phyloP scores from a whole-genome alignment of 768 basidiomycete genomes.

The Favolaschia claudopus region DNA sequence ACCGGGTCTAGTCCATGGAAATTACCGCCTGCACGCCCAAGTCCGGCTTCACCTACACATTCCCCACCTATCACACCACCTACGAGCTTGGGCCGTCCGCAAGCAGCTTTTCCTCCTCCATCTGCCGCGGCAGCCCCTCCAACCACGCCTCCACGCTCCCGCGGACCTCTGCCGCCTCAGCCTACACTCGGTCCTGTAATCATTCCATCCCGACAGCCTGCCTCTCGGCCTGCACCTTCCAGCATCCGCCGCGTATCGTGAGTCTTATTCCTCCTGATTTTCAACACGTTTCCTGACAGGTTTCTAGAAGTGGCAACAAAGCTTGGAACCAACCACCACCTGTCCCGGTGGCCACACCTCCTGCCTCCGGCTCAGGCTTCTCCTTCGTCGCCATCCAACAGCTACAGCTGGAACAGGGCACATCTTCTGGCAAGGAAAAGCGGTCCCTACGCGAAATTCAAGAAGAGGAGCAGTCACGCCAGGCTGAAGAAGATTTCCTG shows the following conservation, averaged over 20 bases:
- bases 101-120: conserved; percentile 24
- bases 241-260: conserved; percentile 57
- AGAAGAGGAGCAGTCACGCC: conserved; percentile 75
- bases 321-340: conserved; percentile 73
- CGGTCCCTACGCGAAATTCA: conserved; percentile 84
- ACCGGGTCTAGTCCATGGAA: conserved; percentile 26
- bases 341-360: conserved; percentile 49
- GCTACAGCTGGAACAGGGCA: conserved; percentile 67
- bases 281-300: neutral
- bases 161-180: conserved; percentile 36
- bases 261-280: conserved; percentile 33
- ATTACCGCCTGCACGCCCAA: conserved; percentile 2
- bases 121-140: conserved; percentile 26
- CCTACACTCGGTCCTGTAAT: conserved; percentile 70
- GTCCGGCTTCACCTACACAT: conserved; percentile 8
- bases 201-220: conserved; percentile 60
- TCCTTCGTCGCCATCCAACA: conserved; percentile 90
- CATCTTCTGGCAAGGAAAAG: conserved; percentile 52
- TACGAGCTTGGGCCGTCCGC: conserved; percentile 25
- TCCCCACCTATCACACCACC: conserved; percentile 16
- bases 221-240: conserved; percentile 34
- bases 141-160: conserved; percentile 29
- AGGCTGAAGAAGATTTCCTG: conserved; percentile 81
- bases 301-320: conserved; percentile 47
- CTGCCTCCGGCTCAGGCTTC: conserved; percentile 45